Evolutionary conservation across 1,139 yeast genomes (phyloP).

Genomic region (Lodderomyces orthopsilosis): DNA sequence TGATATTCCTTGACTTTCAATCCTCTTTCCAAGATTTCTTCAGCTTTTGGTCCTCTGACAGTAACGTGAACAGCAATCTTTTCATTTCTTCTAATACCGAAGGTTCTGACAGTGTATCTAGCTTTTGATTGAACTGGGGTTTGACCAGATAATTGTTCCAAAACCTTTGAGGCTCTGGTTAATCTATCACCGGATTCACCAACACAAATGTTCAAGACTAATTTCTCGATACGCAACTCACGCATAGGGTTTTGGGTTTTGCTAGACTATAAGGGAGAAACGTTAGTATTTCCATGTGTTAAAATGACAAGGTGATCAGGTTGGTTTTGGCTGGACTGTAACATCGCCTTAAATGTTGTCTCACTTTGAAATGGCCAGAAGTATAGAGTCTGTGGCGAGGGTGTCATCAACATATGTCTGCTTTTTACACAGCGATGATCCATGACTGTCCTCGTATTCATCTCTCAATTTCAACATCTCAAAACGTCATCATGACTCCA

Average conservation of each 20-base stretch:
- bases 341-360: too few relatives aligned
- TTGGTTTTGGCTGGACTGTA: too few relatives aligned
- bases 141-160: slow-evolving; percentile 99
- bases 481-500: too few relatives aligned
- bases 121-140: slow-evolving; percentile 99
- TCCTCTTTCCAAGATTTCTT: slow-evolving; percentile 99
- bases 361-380: too few relatives aligned
- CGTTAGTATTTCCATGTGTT: slow-evolving; percentile 15
- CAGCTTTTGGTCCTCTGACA: slow-evolving; percentile 99
- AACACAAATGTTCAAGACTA: slow-evolving; percentile 99
- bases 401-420: too few relatives aligned
- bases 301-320: not conserved
- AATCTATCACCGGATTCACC: slow-evolving; percentile 99
- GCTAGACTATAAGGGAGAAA: slow-evolving; percentile 19
- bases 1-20: slow-evolving; percentile 99
- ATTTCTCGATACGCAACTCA: slow-evolving; percentile 98
- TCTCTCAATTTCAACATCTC: too few relatives aligned
- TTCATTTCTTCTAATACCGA: slow-evolving; percentile 99
- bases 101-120: slow-evolving; percentile 99
- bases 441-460: too few relatives aligned
- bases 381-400: too few relatives aligned
- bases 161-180: slow-evolving; percentile 99
- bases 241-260: slow-evolving; percentile 75
- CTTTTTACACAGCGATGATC: too few relatives aligned
- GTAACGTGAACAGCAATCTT: slow-evolving; percentile 99